A percentile compares a stretch with the other conserved stretches of the same genome.
phyloP scores from a whole-genome alignment of 768 basidiomycete species.

The Suillus variegatus region DNA sequence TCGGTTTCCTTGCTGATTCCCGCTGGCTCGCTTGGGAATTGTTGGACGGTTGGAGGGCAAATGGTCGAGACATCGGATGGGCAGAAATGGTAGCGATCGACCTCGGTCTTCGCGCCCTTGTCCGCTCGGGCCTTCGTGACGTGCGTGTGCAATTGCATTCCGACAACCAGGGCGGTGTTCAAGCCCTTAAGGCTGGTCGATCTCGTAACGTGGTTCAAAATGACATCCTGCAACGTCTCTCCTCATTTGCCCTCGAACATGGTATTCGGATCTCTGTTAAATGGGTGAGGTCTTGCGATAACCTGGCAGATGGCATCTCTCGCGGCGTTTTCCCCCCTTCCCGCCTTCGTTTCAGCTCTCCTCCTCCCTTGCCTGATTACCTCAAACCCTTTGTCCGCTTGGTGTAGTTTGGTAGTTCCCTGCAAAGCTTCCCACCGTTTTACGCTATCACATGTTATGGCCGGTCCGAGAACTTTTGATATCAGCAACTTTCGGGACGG shows the following conservation, averaged over 20 bases:
- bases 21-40: conserved; percentile 44
- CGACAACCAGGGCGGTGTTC: conserved; percentile 43
- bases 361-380: conserved; percentile 11
- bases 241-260: neutral
- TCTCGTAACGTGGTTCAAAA: conserved; percentile 7
- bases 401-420: conserved; percentile 3
- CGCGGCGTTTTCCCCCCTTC: conserved; percentile 29
- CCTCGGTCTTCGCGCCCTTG: conserved; percentile 36
- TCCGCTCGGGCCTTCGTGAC: conserved; percentile 21
- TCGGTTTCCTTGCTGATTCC: conserved; percentile 38
- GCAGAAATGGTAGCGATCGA: conserved; percentile 47
- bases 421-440: neutral
- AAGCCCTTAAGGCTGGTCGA: neutral
- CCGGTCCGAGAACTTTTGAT: neutral
- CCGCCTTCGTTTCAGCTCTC: conserved; percentile 12
- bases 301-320: conserved; percentile 42
- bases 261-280: neutral
- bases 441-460: neutral
- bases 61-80: conserved; percentile 42
- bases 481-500: neutral
- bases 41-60: conserved; percentile 27
- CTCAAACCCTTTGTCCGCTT: neutral
- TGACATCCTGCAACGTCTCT: conserved; percentile 4
- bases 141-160: conserved; percentile 35
- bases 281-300: conserved; percentile 20